Evolutionary conservation across 345 rosid species (phyloP).

Genomic region (Aethionema arabicum): DNA sequence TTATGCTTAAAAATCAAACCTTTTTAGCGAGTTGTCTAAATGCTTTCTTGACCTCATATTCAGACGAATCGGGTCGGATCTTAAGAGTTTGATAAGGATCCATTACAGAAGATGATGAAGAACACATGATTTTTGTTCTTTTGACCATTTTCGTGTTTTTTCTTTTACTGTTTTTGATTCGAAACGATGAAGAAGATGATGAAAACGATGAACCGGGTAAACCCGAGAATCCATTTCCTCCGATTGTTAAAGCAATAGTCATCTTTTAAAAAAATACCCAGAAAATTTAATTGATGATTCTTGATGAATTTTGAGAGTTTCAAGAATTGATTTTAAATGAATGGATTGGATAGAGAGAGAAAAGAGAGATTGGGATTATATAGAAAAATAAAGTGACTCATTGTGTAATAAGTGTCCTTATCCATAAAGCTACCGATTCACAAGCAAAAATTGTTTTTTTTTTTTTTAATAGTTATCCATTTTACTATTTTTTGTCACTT

Average conservation of each 20-base stretch:
- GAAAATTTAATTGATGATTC: too few species aligned
- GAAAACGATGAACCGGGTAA: slow-evolving; percentile 35
- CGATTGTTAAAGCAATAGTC: slow-evolving; percentile 43
- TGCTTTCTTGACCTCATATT: slow-evolving; percentile 85
- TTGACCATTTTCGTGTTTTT: slow-evolving; percentile 42
- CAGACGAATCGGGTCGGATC: slow-evolving; percentile 77
- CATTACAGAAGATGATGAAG: slow-evolving; percentile 47
- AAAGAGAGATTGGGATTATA: background rate
- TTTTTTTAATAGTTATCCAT: slow-evolving; percentile 23
- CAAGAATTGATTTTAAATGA: slow-evolving; percentile 10
- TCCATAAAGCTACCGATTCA: slow-evolving; percentile 34
- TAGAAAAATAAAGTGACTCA: slow-evolving; percentile 31
- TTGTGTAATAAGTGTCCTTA: slow-evolving; percentile 33
- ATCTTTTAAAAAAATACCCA: background rate
- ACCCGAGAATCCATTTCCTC: slow-evolving; percentile 50
- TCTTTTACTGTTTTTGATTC: slow-evolving; percentile 34
- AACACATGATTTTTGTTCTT: slow-evolving; percentile 39
- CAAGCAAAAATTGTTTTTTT: background rate
- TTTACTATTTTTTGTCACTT: slow-evolving; percentile 17
- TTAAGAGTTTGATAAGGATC: slow-evolving; percentile 72
- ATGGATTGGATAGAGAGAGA: slow-evolving; percentile 5
- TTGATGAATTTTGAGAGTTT: background rate
- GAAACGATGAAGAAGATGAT: slow-evolving; percentile 48
- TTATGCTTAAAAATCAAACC: slow-evolving; percentile 40
- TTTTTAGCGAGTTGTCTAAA: slow-evolving; percentile 78